A percentile compares a stretch with the other conserved stretches of the same genome.
Conservation (phyloP, 169 alveolate species). For the Cryptosporidium canis region DNA sequence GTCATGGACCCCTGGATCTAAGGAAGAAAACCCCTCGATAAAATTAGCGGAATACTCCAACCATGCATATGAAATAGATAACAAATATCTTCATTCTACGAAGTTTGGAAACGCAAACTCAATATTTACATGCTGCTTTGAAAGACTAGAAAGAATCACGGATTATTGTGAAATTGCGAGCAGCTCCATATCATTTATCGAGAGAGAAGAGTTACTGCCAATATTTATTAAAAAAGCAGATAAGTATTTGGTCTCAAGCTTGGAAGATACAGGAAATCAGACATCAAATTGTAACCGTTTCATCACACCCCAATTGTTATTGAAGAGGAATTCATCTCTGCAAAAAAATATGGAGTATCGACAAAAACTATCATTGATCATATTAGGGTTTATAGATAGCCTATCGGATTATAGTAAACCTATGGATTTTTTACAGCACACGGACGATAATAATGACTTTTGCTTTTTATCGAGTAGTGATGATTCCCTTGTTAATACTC, state of each 20-base stretch:
- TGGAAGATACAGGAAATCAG: too few species aligned
- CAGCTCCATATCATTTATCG: constrained; percentile 30
- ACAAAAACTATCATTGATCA: constrained; percentile 9
- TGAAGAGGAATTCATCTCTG: background rate
- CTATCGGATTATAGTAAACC: background rate
- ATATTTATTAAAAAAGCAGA: background rate
- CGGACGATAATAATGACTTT: too few species aligned
- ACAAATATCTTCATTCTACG: background rate
- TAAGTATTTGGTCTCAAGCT: background rate
- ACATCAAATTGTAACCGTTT: background rate
- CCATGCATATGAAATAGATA: background rate
- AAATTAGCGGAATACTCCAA: background rate
- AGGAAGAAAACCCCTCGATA: background rate
- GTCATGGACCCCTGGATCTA: constrained; percentile 17
- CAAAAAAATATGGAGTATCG: constrained; percentile 52
- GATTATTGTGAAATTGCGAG: constrained; percentile 40
- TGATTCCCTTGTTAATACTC: too few species aligned
- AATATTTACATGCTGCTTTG: background rate
- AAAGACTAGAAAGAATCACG: constrained; percentile 37
- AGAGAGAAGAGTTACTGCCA: constrained; percentile 36
- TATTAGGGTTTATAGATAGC: background rate
- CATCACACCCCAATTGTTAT: constrained; percentile 4
- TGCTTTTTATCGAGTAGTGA: too few species aligned
- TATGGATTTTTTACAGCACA: background rate
- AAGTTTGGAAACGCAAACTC: background rate